These are phyloP conservation scores for Macrotyloma uniflorum DNA, from an alignment of 306 rosid species.

Conservation along the genomic window DNA sequence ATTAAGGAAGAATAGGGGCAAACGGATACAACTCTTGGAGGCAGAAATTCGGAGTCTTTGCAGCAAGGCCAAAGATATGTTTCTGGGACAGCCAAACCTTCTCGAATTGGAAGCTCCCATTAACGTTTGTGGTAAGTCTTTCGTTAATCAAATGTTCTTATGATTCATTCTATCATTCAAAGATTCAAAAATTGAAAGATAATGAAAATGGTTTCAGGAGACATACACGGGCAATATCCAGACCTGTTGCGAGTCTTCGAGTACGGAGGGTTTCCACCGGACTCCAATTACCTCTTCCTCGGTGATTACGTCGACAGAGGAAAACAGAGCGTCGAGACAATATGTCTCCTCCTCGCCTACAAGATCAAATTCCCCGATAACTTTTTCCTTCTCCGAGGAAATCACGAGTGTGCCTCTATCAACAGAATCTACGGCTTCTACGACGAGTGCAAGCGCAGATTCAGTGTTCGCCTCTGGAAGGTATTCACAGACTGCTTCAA, in stretches of 20 bases:
- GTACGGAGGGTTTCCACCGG: slow-evolving; percentile 87
- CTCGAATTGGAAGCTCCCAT: slow-evolving; percentile 91
- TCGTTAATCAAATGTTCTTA: too few species aligned
- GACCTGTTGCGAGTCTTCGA: slow-evolving; percentile 82
- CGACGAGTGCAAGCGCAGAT: slow-evolving; percentile 86
- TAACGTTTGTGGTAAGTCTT: slow-evolving; percentile 72
- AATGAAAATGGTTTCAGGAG: slow-evolving; percentile 73
- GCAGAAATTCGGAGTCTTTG: slow-evolving; percentile 86
- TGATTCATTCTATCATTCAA: too few species aligned
- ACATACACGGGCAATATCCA: slow-evolving; percentile 91
- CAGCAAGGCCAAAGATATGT: slow-evolving; percentile 65
- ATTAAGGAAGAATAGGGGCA: slow-evolving; percentile 67
- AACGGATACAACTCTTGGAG: slow-evolving; percentile 66
- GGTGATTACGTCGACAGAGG: slow-evolving; percentile 98
- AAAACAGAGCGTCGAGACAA: slow-evolving; percentile 86
- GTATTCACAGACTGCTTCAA: slow-evolving; percentile 82
- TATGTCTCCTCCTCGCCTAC: slow-evolving; percentile 76
- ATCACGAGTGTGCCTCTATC: slow-evolving; percentile 93
- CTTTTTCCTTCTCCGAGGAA: slow-evolving; percentile 84
- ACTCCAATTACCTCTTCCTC: slow-evolving; percentile 74
- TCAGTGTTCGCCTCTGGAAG: slow-evolving; percentile 88
- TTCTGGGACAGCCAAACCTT: slow-evolving; percentile 78
- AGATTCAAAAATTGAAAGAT: too few species aligned
- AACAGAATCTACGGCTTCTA: slow-evolving; percentile 89
- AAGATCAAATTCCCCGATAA: slow-evolving; percentile 79